A percentile compares a stretch with the other conserved stretches of the same genome.
phyloP scores from a whole-genome alignment of 768 basidiomycete species.

The Podaxis mareebaensis region DNA sequence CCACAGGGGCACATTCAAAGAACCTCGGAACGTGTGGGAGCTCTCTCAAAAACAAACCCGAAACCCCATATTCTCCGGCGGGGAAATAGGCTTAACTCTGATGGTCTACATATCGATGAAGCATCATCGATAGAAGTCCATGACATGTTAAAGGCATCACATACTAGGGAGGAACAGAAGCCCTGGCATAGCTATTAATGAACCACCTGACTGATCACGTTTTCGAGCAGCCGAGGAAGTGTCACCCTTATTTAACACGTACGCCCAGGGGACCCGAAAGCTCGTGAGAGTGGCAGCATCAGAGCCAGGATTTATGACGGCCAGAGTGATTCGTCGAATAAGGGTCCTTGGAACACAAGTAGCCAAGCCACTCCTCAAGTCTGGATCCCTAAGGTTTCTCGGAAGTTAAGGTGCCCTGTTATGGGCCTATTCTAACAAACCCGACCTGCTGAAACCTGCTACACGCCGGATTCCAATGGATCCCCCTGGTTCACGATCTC shows the following conservation, averaged over 20 bases:
- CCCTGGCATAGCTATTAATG: not conserved
- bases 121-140: not conserved
- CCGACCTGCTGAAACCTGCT: no score
- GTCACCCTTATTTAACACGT: not conserved
- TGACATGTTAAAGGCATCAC: not conserved
- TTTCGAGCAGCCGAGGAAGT: not conserved
- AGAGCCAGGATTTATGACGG: not conserved
- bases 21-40: not conserved
- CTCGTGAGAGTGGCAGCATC: not conserved
- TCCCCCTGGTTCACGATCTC: not conserved
- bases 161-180: not conserved
- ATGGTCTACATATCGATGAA: not conserved
- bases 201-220: not conserved
- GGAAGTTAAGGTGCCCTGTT: no score
- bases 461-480: no score
- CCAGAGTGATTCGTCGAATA: not conserved
- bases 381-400: no score
- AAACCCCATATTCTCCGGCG: not conserved
- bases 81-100: constrained; percentile 1
- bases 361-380: no score
- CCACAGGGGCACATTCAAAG: not conserved
- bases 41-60: not conserved
- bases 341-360: not conserved
- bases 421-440: no score
- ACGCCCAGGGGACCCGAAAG: not conserved